Conservation (phyloP, 441 rosid species). For the Biscutella laevigata region DNA sequence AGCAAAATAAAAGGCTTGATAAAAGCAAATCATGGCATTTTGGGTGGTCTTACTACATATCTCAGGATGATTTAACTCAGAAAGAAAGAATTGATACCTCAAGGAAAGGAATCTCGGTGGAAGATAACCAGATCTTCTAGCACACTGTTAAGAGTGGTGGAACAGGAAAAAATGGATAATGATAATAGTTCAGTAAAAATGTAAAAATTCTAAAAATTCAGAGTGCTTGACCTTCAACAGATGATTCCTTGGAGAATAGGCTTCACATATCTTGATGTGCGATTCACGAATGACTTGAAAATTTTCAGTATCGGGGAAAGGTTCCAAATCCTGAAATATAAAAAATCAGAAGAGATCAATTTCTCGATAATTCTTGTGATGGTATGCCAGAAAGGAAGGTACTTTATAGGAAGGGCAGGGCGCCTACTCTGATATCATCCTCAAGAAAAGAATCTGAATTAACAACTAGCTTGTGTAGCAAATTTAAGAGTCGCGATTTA, state of each 20-base stretch:
- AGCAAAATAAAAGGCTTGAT: not conserved
- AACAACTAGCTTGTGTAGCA: slow-evolving; percentile 65
- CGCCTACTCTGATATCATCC: slow-evolving; percentile 70
- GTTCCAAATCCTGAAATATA: slow-evolving; percentile 69
- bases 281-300: slow-evolving; percentile 55
- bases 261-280: slow-evolving; percentile 51
- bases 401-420: slow-evolving; percentile 12
- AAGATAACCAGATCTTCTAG: slow-evolving; percentile 68
- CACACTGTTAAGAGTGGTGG: slow-evolving; percentile 47
- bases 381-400: slow-evolving; percentile 10
- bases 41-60: slow-evolving; percentile 5
- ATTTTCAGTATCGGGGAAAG: slow-evolving; percentile 63
- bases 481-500: slow-evolving; percentile 44
- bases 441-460: slow-evolving; percentile 60
- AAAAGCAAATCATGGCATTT: not conserved
- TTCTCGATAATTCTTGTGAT: slow-evolving; percentile 3
- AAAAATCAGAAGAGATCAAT: slow-evolving; percentile 10
- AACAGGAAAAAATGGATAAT: slow-evolving; percentile 16
- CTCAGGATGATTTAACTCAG: slow-evolving; percentile 3
- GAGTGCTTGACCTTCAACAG: slow-evolving; percentile 53
- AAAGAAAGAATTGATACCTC: slow-evolving; percentile 40
- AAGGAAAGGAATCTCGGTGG: slow-evolving; percentile 74
- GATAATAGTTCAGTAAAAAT: slow-evolving; percentile 11
- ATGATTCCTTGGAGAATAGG: slow-evolving; percentile 75
- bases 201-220: not conserved